Base-by-base conservation (phyloP, 2,329 filamentous ascomycete species). In the Trichoderma sp. region DNA sequence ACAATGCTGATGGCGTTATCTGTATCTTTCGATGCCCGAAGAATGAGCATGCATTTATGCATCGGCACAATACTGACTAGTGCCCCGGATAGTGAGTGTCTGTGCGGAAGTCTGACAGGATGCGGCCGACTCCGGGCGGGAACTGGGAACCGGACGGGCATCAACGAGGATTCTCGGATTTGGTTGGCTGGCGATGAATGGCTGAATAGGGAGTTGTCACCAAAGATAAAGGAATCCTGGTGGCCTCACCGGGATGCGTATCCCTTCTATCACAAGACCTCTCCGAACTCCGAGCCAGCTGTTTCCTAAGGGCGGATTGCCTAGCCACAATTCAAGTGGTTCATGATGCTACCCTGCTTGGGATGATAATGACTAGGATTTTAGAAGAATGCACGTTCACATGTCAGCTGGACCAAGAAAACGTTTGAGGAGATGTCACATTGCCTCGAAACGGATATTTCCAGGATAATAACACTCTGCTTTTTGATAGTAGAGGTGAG, bases 351-450 rank as follows among this genome's bases (percentile, higher is more conserved):
- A 59, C 63, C 63, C 55, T 67, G 64, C 55, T 16, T 5, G 64
- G 40, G 21, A 40, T 59, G 40, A 43, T 43, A 7, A 7, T 4
- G 55, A 67, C 64, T 52, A 16, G 64, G 40, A 40, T 40, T 66
- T 52, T 31, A 49, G 55, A 24, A 49, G 29, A 24, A 29, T 59
- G 37, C 53, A 55, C 35, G 53, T 66, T 59, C 37, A 8, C n/a
- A 59, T 37, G 55, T 67, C 64, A 67, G 64, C 64, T 31, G 53
- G 31, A 35, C 64, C 21, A 49, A n/a, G 7, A 43, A 19, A 43
- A n/a, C 1, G 37, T 31, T 58, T 27, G 55, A 57, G 37, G 29
- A 40, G n/a, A 33, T 43, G 16, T 37, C 21, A 55, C 16, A 31
- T 57, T 37, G 55, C 64, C 40, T 67, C 29, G 6, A 29, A 55